Evolutionary conservation across 352 stramenopile genomes (phyloP).

Genomic region (Albugo laibachii): DNA sequence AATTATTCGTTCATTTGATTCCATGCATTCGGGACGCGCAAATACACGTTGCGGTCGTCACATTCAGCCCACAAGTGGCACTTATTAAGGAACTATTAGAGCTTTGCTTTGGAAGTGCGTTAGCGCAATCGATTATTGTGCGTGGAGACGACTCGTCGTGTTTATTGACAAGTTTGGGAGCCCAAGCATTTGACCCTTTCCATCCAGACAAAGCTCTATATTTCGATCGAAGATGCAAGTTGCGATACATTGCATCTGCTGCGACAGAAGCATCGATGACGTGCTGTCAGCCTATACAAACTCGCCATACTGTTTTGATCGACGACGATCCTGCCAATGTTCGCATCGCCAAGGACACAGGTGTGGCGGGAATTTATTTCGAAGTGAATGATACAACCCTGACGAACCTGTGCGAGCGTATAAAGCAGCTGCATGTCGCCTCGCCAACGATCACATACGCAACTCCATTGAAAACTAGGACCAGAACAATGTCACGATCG

Average conservation of each 20-base stretch:
- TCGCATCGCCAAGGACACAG: constrained; percentile 46
- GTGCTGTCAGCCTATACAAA: constrained; percentile 17
- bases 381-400: constrained; percentile 23
- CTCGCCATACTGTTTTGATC: constrained; percentile 50
- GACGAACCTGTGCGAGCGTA: constrained; percentile 19
- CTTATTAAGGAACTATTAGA: constrained; percentile 41
- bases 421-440: constrained; percentile 13
- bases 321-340: constrained; percentile 66
- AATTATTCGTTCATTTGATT: constrained; percentile 37
- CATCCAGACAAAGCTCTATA: constrained; percentile 14
- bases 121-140: constrained; percentile 26
- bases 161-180: constrained; percentile 24
- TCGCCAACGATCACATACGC: background rate
- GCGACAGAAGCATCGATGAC: constrained; percentile 18
- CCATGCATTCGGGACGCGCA: constrained; percentile 18
- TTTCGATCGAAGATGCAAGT: constrained; percentile 18
- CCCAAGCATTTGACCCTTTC: constrained; percentile 20
- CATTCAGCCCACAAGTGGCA: constrained; percentile 48
- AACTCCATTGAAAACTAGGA: background rate
- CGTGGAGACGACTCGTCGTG: constrained; percentile 41
- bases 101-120: constrained; percentile 19
- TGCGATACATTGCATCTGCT: constrained; percentile 54
- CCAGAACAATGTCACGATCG: constrained; percentile 1
- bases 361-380: constrained; percentile 50
- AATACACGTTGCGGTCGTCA: constrained; percentile 54